Conservation (phyloP, 441 rosid species). For the Rhodomyrtus psidioides region DNA sequence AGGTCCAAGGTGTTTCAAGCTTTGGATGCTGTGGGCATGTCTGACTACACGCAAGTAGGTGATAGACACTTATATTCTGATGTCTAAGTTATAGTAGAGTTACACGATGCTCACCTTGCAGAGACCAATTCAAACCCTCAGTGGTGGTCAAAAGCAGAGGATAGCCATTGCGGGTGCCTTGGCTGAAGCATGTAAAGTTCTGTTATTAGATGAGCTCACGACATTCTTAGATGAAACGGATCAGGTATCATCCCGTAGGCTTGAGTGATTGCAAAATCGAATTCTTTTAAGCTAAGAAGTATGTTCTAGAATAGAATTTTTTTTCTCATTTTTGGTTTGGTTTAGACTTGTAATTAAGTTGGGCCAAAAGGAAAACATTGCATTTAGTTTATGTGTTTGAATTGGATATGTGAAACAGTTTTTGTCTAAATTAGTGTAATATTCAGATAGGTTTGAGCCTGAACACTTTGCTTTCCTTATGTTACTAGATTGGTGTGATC, state of each 20-base stretch:
- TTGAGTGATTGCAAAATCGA: neutral
- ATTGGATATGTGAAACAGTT: neutral
- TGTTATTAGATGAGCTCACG: slow-evolving; percentile 87
- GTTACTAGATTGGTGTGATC: slow-evolving; percentile 70
- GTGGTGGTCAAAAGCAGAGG: slow-evolving; percentile 98
- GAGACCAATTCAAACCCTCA: slow-evolving; percentile 95
- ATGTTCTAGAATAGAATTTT: neutral
- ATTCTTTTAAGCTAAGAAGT: neutral
- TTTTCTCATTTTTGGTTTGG: neutral
- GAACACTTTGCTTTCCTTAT: neutral
- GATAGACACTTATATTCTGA: neutral
- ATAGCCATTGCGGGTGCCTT: slow-evolving; percentile 96
- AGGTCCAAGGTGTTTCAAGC: slow-evolving; percentile 58
- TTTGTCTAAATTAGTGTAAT: neutral
- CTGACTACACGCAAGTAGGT: slow-evolving; percentile 57
- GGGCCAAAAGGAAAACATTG: neutral
- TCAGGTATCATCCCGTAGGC: slow-evolving; percentile 43
- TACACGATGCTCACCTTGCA: slow-evolving; percentile 11
- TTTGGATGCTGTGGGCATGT: slow-evolving; percentile 78
- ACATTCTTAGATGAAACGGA: slow-evolving; percentile 84
- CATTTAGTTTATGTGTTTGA: neutral
- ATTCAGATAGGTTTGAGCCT: neutral
- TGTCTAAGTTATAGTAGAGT: neutral
- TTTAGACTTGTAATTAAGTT: neutral
- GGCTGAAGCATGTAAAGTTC: slow-evolving; percentile 88